These are phyloP conservation scores for Penicillium sp. DNA, from an alignment of 2,329 filamentous ascomycete species.

Conservation along the genomic window DNA sequence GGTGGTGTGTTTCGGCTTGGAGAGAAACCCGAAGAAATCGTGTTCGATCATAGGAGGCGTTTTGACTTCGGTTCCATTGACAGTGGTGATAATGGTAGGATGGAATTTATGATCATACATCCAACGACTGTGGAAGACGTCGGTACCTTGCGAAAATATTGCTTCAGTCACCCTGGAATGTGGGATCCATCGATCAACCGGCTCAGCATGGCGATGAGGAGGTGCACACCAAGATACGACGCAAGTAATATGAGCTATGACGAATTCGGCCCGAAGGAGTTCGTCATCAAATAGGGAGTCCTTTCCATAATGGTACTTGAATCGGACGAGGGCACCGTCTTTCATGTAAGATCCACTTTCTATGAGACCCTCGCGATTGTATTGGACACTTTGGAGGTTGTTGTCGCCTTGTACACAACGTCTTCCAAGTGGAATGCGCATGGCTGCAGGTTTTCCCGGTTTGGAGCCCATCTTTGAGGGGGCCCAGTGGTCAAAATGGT, in stretches of 20 bases:
- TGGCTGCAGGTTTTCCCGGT: slow-evolving; percentile 24
- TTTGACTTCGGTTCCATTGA: slow-evolving; percentile 52
- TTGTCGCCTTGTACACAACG: slow-evolving; percentile 49
- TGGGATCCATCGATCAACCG: slow-evolving; percentile 56
- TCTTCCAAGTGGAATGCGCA: slow-evolving; percentile 47
- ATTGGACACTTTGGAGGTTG: slow-evolving; percentile 50
- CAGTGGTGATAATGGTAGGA: slow-evolving; percentile 47
- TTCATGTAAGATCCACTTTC: slow-evolving; percentile 55
- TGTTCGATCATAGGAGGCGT: slow-evolving; percentile 57
- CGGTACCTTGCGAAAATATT: slow-evolving; percentile 52
- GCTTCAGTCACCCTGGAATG: slow-evolving; percentile 56
- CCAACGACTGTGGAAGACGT: slow-evolving; percentile 54
- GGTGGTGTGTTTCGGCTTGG: slow-evolving; percentile 44
- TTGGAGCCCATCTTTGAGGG: slow-evolving; percentile 28
- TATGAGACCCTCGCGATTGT: slow-evolving; percentile 55
- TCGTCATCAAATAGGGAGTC: slow-evolving; percentile 56
- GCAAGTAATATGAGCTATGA: slow-evolving; percentile 54
- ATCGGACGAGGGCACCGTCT: slow-evolving; percentile 53
- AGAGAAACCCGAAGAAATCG: slow-evolving; percentile 45
- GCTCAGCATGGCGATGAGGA: slow-evolving; percentile 51
- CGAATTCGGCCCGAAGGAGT: slow-evolving; percentile 56
- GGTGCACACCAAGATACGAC: slow-evolving; percentile 57
- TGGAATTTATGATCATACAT: slow-evolving; percentile 52
- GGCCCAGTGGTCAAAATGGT: slow-evolving; percentile 48
- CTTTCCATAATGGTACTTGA: slow-evolving; percentile 57